Conservation (phyloP, 148 eudicot species). For the Camellia granthamiana region DNA sequence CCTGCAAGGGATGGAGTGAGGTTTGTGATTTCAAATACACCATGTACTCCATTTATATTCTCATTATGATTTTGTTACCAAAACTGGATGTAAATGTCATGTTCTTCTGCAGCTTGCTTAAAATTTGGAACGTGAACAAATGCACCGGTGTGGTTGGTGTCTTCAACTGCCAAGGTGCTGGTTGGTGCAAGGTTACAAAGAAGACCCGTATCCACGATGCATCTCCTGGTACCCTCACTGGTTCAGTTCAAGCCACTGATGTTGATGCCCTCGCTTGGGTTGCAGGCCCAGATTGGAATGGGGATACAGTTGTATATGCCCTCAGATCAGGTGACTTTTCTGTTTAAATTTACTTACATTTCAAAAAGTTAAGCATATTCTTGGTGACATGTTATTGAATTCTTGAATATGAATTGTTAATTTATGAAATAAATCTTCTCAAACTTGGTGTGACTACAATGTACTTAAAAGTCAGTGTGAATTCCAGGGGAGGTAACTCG, state of each 20-base stretch:
- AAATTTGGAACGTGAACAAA: slow-evolving; percentile 87
- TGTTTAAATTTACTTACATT: neutral
- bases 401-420: slow-evolving; percentile 65
- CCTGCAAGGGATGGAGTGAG: slow-evolving; percentile 93
- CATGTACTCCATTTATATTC: too few species aligned
- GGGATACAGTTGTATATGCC: slow-evolving; percentile 59
- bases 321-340: slow-evolving; percentile 52
- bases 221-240: slow-evolving; percentile 73
- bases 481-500: slow-evolving; percentile 58
- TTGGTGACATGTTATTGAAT: slow-evolving; percentile 14
- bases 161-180: slow-evolving; percentile 98
- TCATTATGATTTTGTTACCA: neutral
- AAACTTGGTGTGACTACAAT: too few species aligned
- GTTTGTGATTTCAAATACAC: slow-evolving; percentile 22
- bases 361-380: too few species aligned
- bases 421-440: too few species aligned
- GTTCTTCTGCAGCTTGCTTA: slow-evolving; percentile 62
- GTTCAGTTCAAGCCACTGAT: slow-evolving; percentile 60
- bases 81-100: neutral
- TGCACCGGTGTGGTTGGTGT: slow-evolving; percentile 89
- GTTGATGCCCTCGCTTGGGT: slow-evolving; percentile 58
- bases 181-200: slow-evolving; percentile 82
- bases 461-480: neutral
- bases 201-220: slow-evolving; percentile 80
- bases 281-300: slow-evolving; percentile 70